phyloP scores from a whole-genome alignment of 192 early-diverging fungal species.

The Coemansia sp. region DNA sequence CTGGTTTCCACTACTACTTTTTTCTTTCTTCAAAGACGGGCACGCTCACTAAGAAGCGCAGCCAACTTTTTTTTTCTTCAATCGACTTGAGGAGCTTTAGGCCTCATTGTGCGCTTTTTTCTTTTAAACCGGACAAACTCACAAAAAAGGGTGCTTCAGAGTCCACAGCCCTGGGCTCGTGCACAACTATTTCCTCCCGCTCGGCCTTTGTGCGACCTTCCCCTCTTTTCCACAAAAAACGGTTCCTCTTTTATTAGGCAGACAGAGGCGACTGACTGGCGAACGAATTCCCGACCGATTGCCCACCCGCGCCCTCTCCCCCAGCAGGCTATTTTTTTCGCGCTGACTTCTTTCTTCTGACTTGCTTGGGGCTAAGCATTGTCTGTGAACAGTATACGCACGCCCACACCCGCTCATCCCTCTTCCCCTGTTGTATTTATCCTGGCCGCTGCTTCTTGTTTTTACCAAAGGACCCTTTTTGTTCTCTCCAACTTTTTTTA shows the following conservation, averaged over 20 bases:
- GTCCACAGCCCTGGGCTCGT: slow-evolving; percentile 11
- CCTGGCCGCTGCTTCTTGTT: slow-evolving; percentile 11
- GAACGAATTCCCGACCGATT: slow-evolving; percentile 12
- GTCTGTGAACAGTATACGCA: slow-evolving; percentile 18
- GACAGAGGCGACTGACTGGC: not conserved
- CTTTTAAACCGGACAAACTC: not conserved
- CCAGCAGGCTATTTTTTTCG: slow-evolving; percentile 24
- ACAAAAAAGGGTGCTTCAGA: not conserved
- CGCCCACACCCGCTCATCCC: slow-evolving; percentile 37
- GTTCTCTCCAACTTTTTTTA: slow-evolving; percentile 21
- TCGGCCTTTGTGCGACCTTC: slow-evolving; percentile 7
- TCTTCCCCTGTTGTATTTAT: slow-evolving; percentile 21
- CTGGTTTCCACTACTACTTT: not conserved
- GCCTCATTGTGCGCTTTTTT: not conserved
- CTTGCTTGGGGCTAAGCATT: slow-evolving; percentile 51
- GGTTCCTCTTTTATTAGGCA: slow-evolving; percentile 8
- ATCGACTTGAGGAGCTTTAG: not conserved
- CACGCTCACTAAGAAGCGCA: slow-evolving; percentile 3
- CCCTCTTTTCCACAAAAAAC: slow-evolving; percentile 10
- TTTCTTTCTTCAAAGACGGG: slow-evolving; percentile 6
- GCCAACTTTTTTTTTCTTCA: not conserved
- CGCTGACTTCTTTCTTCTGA: slow-evolving; percentile 44
- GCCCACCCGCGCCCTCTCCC: not conserved
- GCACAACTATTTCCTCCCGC: not conserved
- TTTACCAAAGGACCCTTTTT: slow-evolving; percentile 36